Evolutionary conservation across 257 asterid genomes (phyloP).

Genomic region (Ophiorrhiza pumila): DNA sequence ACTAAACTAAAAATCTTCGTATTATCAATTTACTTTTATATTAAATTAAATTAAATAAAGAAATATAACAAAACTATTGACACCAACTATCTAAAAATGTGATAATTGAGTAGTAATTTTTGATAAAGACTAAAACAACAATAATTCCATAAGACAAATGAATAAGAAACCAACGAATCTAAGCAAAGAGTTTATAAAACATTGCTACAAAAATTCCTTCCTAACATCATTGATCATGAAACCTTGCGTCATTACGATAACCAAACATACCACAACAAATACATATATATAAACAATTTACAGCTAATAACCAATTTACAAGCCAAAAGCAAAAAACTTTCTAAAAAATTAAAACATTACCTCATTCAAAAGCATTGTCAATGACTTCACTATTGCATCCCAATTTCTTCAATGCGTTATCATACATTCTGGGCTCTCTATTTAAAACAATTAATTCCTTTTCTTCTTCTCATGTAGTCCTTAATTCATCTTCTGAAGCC

Average conservation of each 20-base stretch:
- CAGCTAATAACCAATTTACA: background rate
- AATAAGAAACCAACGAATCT: background rate
- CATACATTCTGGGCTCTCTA: constrained; percentile 46
- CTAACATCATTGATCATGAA: background rate
- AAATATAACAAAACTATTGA: too few species aligned
- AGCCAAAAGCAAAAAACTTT: background rate
- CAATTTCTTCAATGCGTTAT: constrained; percentile 54
- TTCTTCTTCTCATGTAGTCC: too few species aligned
- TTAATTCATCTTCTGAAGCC: constrained; percentile 30
- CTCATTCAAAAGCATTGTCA: constrained; percentile 46
- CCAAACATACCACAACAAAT: background rate
- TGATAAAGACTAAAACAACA: too few species aligned
- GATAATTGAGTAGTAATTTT: too few species aligned
- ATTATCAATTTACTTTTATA: too few species aligned
- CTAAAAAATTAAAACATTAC: constrained; percentile 18
- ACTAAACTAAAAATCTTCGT: too few species aligned
- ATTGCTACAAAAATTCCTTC: background rate
- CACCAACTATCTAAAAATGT: too few species aligned
- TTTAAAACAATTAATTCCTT: constrained; percentile 21
- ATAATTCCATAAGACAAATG: too few species aligned
- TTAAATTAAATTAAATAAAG: too few species aligned
- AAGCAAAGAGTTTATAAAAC: background rate
- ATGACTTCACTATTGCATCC: constrained; percentile 42
- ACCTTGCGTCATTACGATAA: background rate
- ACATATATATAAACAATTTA: background rate